Evolutionary conservation across 495 filamentous ascomycete genomes (phyloP).

Genomic region (Penicillium samsonianum): DNA sequence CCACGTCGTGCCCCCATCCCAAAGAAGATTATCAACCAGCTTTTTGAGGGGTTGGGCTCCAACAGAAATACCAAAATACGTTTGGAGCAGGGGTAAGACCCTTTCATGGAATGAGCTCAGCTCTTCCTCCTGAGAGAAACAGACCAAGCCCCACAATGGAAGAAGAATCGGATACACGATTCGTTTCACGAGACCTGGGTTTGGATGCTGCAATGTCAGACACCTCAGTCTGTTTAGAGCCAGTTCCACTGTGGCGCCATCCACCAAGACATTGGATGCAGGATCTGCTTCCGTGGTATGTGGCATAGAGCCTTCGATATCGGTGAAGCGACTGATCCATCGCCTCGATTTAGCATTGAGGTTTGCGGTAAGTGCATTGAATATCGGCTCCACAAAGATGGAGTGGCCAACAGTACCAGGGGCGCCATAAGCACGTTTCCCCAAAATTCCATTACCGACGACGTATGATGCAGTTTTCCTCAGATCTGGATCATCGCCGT

Average conservation of each 20-base stretch:
- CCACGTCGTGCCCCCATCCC: slow-evolving; percentile 52
- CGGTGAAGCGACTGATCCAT: slow-evolving; percentile 27
- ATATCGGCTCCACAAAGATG: slow-evolving; percentile 65
- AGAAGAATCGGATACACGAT: slow-evolving; percentile 63
- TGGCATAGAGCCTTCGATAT: slow-evolving; percentile 10
- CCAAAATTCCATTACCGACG: slow-evolving; percentile 72
- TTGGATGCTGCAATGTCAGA: slow-evolving; percentile 66
- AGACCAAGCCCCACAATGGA: slow-evolving; percentile 68
- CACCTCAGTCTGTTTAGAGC: slow-evolving; percentile 59
- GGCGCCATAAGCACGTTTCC: slow-evolving; percentile 64
- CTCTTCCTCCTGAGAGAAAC: slow-evolving; percentile 49
- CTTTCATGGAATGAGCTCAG: slow-evolving; percentile 32
- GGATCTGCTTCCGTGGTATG: background rate
- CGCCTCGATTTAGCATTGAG: slow-evolving; percentile 28
- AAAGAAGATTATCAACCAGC: slow-evolving; percentile 53
- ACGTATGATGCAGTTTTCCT: slow-evolving; percentile 68
- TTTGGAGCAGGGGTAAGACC: slow-evolving; percentile 39
- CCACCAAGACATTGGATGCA: slow-evolving; percentile 23
- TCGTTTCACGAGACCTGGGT: slow-evolving; percentile 71
- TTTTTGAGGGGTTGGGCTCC: slow-evolving; percentile 45
- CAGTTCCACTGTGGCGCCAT: slow-evolving; percentile 25
- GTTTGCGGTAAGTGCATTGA: slow-evolving; percentile 60
- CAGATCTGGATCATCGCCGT: slow-evolving; percentile 65
- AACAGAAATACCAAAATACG: slow-evolving; percentile 52
- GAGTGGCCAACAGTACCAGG: slow-evolving; percentile 70